Evolutionary conservation across 2,329 filamentous ascomycete genomes (phyloP).

Genomic region (Penicillium nordicum): DNA sequence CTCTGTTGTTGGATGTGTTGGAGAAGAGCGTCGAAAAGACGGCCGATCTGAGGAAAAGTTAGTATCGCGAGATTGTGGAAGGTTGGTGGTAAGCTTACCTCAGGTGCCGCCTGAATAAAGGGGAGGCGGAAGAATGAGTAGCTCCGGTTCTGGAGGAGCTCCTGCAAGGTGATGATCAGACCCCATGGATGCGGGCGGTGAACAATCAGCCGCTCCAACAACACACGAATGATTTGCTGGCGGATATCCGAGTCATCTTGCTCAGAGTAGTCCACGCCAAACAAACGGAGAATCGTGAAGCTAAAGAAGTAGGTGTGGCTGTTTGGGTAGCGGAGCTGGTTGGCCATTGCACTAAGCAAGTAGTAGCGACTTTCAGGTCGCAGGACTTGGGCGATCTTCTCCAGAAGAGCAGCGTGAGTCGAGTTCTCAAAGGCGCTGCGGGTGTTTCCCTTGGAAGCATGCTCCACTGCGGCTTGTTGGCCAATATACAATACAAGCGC

Average conservation of each 20-base stretch:
- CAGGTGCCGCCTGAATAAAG: conserved; percentile 84
- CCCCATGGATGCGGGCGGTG: conserved; percentile 97
- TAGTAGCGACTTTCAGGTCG: conserved; percentile 78
- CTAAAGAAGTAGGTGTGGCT: conserved; percentile 91
- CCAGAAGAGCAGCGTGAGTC: conserved; percentile 68
- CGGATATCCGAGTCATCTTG: conserved; percentile 78
- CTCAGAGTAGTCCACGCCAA: conserved; percentile 65
- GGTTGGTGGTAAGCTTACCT: conserved; percentile 54
- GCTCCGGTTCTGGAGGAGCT: conserved; percentile 85
- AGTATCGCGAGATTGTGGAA: not conserved
- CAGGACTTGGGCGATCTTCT: conserved; percentile 71
- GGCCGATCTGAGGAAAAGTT: conserved; percentile 38
- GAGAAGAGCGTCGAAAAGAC: conserved; percentile 45
- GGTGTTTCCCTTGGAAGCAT: conserved; percentile 55
- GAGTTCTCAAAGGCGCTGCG: conserved; percentile 62
- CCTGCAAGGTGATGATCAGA: conserved; percentile 78
- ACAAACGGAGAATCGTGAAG: conserved; percentile 77
- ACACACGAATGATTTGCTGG: conserved; percentile 82
- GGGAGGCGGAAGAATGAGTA: conserved; percentile 90
- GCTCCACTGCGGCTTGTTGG: conserved; percentile 63
- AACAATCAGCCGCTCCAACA: conserved; percentile 82
- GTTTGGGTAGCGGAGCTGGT: conserved; percentile 88
- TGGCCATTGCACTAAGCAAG: conserved; percentile 77
- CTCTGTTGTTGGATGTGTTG: conserved; percentile 49
- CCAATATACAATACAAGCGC: conserved; percentile 82